Evolutionary conservation across 2,329 filamentous ascomycete species (phyloP).

Genomic region (Colletotrichum somersetense): DNA sequence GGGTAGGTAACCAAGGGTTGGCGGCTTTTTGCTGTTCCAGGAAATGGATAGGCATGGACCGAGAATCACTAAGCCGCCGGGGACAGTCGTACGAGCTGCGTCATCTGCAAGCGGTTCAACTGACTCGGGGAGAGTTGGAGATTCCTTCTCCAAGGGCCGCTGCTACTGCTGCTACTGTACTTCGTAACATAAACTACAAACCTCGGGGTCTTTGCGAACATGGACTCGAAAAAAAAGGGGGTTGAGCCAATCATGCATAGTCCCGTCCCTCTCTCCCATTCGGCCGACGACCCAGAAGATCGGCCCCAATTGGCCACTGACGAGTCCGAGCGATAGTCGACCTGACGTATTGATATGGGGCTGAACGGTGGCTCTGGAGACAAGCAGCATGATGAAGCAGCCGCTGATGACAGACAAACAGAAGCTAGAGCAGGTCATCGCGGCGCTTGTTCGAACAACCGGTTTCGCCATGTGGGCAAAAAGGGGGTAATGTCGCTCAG

Average conservation of each 20-base stretch:
- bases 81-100: constrained; percentile 24
- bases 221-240: background rate
- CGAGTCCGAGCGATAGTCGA: constrained; percentile 7
- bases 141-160: constrained; percentile 22
- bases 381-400: background rate
- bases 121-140: constrained; percentile 27
- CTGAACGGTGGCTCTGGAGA: constrained; percentile 27
- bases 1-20: background rate
- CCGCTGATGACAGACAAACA: constrained; percentile 3
- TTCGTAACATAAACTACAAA: background rate
- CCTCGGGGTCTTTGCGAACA: constrained; percentile 30
- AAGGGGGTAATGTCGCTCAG: background rate
- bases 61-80: constrained; percentile 15
- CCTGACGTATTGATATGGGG: constrained; percentile 26
- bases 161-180: constrained; percentile 4
- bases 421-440: constrained; percentile 32
- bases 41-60: constrained; percentile 35
- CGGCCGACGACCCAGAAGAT: constrained; percentile 23
- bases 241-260: constrained; percentile 5
- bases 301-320: constrained; percentile 22
- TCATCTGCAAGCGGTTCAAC: constrained; percentile 31
- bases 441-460: constrained; percentile 9
- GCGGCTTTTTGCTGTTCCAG: constrained; percentile 13
- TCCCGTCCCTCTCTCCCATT: constrained; percentile 24
- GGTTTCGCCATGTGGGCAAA: constrained; percentile 15